Evolutionary conservation across 352 stramenopile species (phyloP).

Genomic region (Globisporangium okanoganense): DNA sequence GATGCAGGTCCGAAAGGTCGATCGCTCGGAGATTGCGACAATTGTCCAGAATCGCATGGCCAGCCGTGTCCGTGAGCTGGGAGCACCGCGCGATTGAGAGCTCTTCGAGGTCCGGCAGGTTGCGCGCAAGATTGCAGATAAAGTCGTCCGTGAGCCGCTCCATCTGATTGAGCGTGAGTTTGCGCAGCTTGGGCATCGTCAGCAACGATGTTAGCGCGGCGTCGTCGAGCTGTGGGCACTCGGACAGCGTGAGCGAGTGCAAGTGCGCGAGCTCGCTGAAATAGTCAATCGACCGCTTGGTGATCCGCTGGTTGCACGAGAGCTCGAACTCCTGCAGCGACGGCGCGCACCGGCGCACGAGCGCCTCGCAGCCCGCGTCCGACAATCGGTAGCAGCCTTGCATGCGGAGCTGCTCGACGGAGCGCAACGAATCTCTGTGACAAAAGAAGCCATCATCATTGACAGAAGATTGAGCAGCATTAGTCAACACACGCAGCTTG

Average conservation of each 20-base stretch:
- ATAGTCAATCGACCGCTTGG: conserved; percentile 65
- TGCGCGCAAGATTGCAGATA: conserved; percentile 38
- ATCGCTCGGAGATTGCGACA: conserved; percentile 54
- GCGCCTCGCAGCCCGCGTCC: conserved; percentile 52
- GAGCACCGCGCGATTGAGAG: conserved; percentile 68
- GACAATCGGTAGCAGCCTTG: conserved; percentile 78
- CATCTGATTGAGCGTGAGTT: conserved; percentile 76
- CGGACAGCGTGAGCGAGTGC: conserved; percentile 60
- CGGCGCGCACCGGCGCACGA: conserved; percentile 65
- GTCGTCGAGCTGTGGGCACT: conserved; percentile 77
- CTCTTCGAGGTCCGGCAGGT: conserved; percentile 50
- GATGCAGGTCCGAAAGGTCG: conserved; percentile 67
- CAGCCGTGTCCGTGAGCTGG: conserved; percentile 51
- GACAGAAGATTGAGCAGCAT: not conserved
- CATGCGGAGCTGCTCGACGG: conserved; percentile 63
- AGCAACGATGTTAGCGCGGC: conserved; percentile 49
- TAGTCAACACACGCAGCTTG: not conserved
- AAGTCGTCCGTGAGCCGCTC: conserved; percentile 64
- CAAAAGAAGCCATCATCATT: not conserved
- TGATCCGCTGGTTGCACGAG: conserved; percentile 83
- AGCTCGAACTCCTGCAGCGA: conserved; percentile 74
- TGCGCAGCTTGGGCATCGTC: conserved; percentile 58
- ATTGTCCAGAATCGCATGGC: conserved; percentile 43
- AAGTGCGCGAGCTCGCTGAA: conserved; percentile 66
- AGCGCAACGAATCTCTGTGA: conserved; percentile 43